phyloP scores from a whole-genome alignment of 345 rosid species.

The Gossypium sturtianum region DNA sequence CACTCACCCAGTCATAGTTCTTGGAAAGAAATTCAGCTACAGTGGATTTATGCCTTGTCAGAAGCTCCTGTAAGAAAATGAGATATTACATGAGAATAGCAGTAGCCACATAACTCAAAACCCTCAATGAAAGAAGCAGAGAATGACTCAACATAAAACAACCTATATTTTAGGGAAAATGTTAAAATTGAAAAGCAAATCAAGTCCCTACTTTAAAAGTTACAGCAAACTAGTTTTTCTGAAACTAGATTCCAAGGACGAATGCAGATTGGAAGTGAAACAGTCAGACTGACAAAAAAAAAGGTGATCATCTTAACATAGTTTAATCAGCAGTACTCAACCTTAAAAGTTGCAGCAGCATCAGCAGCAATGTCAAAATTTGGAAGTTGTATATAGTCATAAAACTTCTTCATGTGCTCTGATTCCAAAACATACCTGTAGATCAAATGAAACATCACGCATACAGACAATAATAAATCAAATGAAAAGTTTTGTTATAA shows the following conservation, averaged over 20 bases:
- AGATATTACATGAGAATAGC: slow-evolving; percentile 18
- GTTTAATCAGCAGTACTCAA: slow-evolving; percentile 19
- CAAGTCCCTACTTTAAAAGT: background rate
- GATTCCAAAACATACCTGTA: slow-evolving; percentile 90
- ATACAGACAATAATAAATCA: background rate
- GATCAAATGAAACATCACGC: slow-evolving; percentile 7
- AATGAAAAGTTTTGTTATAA: background rate
- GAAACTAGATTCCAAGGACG: background rate
- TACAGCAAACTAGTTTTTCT: background rate
- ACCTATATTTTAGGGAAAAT: background rate
- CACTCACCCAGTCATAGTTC: slow-evolving; percentile 88
- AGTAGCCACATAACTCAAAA: slow-evolving; percentile 3
- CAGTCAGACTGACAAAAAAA: background rate
- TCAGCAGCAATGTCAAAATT: slow-evolving; percentile 96
- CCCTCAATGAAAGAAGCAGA: background rate
- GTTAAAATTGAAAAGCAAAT: background rate
- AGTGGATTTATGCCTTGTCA: slow-evolving; percentile 97
- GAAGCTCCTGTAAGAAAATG: slow-evolving; percentile 55
- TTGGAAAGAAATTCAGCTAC: slow-evolving; percentile 89
- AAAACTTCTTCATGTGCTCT: slow-evolving; percentile 78
- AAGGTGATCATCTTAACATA: background rate
- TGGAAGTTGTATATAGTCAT: slow-evolving; percentile 85
- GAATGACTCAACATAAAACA: background rate
- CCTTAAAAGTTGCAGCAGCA: slow-evolving; percentile 99
- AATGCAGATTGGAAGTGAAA: background rate